A percentile compares a stretch with the other conserved stretches of the same genome.
phyloP scores from a whole-genome alignment of 805 yeast genomes.

The Metschnikowia sp. region DNA sequence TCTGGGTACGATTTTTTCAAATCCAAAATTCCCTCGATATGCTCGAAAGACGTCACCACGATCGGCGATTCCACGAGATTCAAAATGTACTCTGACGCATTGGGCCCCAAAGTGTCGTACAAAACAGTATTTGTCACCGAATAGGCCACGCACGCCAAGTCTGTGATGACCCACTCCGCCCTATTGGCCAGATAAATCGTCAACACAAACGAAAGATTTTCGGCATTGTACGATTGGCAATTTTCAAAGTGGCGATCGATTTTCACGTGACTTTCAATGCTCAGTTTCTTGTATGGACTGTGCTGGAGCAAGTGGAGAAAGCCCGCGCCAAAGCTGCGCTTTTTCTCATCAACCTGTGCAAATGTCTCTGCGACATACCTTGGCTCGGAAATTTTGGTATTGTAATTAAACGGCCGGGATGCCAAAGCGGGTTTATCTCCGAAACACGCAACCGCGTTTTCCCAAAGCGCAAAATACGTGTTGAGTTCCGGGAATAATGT shows the following conservation, averaged over 20 bases:
- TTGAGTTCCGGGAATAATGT: conserved; percentile 41
- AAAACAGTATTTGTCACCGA: conserved; percentile 24
- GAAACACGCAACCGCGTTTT: conserved; percentile 34
- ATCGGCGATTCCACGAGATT: conserved; percentile 60
- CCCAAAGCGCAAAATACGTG: conserved; percentile 46
- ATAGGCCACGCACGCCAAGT: conserved; percentile 62
- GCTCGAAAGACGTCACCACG: conserved; percentile 30
- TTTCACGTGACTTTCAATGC: conserved; percentile 20
- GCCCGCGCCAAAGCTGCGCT: conserved; percentile 39
- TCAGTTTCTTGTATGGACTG: conserved; percentile 20
- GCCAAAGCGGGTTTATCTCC: conserved; percentile 47
- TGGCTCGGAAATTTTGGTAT: conserved; percentile 29
- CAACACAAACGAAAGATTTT: conserved; percentile 42
- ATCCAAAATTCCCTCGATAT: conserved; percentile 9
- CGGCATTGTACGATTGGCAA: conserved; percentile 10
- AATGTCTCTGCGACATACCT: conserved; percentile 29
- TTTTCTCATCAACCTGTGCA: conserved; percentile 28
- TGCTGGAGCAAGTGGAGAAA: conserved; percentile 25
- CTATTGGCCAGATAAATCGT: conserved; percentile 56
- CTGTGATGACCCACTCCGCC: conserved; percentile 67
- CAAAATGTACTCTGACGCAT: conserved; percentile 61
- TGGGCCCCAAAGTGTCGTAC: conserved; percentile 42
- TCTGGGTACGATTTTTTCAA: conserved; percentile 14
- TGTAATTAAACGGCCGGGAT: conserved; percentile 27
- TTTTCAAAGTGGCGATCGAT: conserved; percentile 18